Base-by-base conservation (phyloP, 768 basidiomycete species). In the Phaeotremella fagi region DNA sequence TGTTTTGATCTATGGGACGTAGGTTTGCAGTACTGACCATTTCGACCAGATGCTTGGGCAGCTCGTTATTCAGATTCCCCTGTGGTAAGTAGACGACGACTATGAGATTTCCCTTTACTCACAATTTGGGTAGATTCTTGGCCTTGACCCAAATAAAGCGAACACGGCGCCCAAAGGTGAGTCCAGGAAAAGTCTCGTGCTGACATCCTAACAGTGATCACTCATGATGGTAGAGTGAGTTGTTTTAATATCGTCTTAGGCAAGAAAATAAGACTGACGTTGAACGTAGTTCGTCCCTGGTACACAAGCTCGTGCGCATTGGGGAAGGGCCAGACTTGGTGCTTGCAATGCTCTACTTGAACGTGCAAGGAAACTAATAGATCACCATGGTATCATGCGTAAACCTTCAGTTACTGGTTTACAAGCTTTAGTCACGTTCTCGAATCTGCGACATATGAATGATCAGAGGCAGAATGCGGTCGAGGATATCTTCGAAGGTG, bases 61-160 rank as follows among this genome's bases (percentile, higher is more conserved):
- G 60, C 64, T 15, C 47, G 61, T 31, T 66, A 62, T 36, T 66
- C 64, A 2, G 63, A 66, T 37, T 60, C 54, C 7, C 60, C 64
- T 2, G 58, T 66, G 7, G 63, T 65, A 12, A 47, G 63, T 16
- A 33, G 9, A n/a, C n/a, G n/a, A n/a, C n/a, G n/a, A n/a, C n/a
- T n/a, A n/a, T n/a, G n/a, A n/a, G n/a, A n/a, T n/a, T n/a, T n/a
- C n/a, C n/a, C n/a, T n/a, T n/a, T n/a, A n/a, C n/a, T n/a, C n/a
- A 7, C 31, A 33, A 33, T 33, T 33, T 7, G 31, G 31, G 31
- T 42, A 60, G 63, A 46, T 64, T 4, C 54, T 66, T 3, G 64
- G 60, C 14, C 18, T 66, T 16, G 33, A 35, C n/a, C 52, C 48
- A n/a, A 18, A 37, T 7, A 52, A 52, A 26, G 54, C 60, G 3